Conservation (phyloP, 306 rosid species). For the Lupinus albus region DNA sequence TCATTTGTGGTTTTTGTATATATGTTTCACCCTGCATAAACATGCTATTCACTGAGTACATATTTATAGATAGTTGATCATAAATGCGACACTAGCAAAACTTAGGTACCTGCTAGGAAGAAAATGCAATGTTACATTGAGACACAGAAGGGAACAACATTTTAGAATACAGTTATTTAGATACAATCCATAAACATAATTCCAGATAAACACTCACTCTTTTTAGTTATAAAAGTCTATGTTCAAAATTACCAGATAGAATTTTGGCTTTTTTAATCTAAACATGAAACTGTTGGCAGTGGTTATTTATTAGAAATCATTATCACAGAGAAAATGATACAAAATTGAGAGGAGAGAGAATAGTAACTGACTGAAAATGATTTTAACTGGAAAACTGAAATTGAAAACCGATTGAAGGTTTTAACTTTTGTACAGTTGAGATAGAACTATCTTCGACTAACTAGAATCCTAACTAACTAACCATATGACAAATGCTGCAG, state of each 20-base stretch:
- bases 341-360: background rate
- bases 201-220: background rate
- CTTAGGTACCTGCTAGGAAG: slow-evolving; percentile 8
- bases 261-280: background rate
- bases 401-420: no score
- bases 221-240: background rate
- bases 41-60: slow-evolving; percentile 36
- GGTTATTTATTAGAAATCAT: background rate
- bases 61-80: slow-evolving; percentile 8
- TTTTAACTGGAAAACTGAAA: no score
- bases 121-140: background rate
- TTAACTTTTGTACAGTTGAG: background rate
- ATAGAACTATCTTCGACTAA: no score
- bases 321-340: background rate
- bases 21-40: slow-evolving; percentile 62
- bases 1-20: slow-evolving; percentile 43
- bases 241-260: background rate
- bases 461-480: background rate
- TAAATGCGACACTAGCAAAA: slow-evolving; percentile 25
- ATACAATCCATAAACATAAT: background rate
- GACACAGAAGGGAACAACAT: background rate
- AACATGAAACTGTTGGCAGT: background rate
- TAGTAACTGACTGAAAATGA: background rate
- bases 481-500: background rate
- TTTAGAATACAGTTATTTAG: background rate